Conservation (phyloP, 306 rosid genomes). For the Prinsepia uniflora region DNA sequence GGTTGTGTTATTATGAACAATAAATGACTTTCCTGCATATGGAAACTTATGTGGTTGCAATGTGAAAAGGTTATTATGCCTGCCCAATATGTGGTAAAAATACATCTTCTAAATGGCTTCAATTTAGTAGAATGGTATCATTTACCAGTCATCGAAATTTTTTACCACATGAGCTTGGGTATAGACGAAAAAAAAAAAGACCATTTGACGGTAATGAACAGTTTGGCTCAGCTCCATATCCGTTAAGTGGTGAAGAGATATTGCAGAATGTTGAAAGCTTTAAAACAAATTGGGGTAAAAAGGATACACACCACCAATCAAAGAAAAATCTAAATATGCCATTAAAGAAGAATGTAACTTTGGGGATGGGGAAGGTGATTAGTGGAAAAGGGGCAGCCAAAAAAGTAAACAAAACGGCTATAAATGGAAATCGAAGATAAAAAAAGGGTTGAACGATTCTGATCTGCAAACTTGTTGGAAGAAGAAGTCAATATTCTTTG, state of each 20-base stretch:
- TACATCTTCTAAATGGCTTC: neutral
- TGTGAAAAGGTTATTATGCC: neutral
- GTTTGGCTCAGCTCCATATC: neutral
- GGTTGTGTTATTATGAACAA: neutral
- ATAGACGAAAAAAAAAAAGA: neutral
- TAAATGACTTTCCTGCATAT: neutral
- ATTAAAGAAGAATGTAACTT: neutral
- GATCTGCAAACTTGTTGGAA: neutral
- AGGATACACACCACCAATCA: neutral
- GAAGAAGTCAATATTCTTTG: neutral
- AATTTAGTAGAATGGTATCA: neutral
- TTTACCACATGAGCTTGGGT: neutral
- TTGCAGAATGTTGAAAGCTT: neutral
- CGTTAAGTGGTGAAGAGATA: neutral
- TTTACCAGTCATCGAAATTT: neutral
- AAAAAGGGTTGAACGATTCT: neutral
- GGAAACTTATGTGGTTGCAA: neutral
- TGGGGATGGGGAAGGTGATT: neutral
- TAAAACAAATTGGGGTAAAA: neutral
- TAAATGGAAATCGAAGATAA: neutral
- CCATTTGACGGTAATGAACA: neutral
- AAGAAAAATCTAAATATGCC: too few species aligned
- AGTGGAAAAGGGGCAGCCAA: too few species aligned
- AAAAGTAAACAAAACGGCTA: too few species aligned
- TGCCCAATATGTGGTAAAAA: neutral